Conservation (phyloP, 257 asterid genomes). For the Nicotiana obtusifolia region DNA sequence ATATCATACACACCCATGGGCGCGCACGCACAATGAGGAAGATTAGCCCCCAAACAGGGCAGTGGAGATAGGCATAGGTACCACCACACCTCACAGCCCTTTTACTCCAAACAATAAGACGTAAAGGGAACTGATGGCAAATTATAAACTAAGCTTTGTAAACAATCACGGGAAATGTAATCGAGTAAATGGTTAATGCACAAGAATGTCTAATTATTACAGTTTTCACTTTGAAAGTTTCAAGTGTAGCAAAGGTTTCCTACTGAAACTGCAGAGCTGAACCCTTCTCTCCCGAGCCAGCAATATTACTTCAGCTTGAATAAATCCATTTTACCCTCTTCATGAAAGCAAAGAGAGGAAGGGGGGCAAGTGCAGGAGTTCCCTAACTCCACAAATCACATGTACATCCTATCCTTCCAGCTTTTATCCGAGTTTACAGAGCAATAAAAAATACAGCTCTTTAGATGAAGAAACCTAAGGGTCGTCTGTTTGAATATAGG, state of each 20-base stretch:
- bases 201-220: slow-evolving; percentile 6
- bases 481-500: no score
- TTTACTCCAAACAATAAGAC: not conserved
- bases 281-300: not conserved
- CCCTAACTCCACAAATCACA: not conserved
- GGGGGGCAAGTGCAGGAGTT: slow-evolving; percentile 7
- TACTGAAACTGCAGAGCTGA: slow-evolving; percentile 7
- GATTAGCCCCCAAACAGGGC: not conserved
- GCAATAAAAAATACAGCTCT: slow-evolving; percentile 12
- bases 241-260: not conserved
- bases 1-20: not conserved
- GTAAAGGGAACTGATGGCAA: not conserved
- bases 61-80: not conserved
- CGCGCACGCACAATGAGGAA: not conserved
- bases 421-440: slow-evolving; percentile 11
- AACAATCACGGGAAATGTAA: not conserved
- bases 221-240: slow-evolving; percentile 1
- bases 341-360: not conserved
- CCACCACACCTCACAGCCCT: not conserved
- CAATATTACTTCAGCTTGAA: not conserved
- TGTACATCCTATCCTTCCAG: slow-evolving; percentile 11
- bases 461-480: slow-evolving; percentile 3
- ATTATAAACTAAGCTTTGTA: not conserved
- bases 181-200: not conserved
- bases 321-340: not conserved